Conservation (phyloP, 108 stramenopile genomes). For the Ochromonas danica region DNA sequence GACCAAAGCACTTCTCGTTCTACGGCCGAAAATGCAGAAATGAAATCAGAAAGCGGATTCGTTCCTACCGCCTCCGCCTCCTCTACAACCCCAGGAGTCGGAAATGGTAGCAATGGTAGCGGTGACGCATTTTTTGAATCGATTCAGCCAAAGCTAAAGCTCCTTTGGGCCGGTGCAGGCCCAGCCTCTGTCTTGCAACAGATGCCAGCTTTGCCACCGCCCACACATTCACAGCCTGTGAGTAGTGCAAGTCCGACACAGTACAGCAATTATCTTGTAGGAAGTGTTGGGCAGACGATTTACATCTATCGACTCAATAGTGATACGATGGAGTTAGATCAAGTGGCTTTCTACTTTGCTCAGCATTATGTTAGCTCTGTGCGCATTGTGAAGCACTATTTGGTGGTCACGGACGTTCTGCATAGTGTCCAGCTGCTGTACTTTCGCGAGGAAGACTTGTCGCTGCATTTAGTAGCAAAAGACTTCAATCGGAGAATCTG, state of each 20-base stretch:
- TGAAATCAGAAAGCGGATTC: not conserved
- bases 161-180: slow-evolving; percentile 19
- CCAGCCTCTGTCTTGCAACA: slow-evolving; percentile 7
- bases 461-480: slow-evolving; percentile 9
- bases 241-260: not conserved
- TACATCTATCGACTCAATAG: slow-evolving; percentile 2
- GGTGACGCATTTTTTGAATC: slow-evolving; percentile 4
- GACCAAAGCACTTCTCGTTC: not conserved
- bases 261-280: not conserved
- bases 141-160: slow-evolving; percentile 23
- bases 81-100: not conserved
- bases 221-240: not conserved
- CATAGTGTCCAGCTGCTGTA: slow-evolving; percentile 25
- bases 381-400: slow-evolving; percentile 20
- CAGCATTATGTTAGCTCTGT: slow-evolving; percentile 15
- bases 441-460: slow-evolving; percentile 19
- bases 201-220: not conserved
- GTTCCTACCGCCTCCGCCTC: not conserved
- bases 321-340: slow-evolving; percentile 27
- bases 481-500: not conserved
- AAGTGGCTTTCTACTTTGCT: slow-evolving; percentile 22
- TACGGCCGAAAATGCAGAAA: not conserved
- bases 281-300: not conserved
- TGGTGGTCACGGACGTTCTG: not conserved
- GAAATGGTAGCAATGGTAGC: not conserved